Conservation (phyloP, 2,329 filamentous ascomycete genomes). For the Pseudocercospora crystallina region DNA sequence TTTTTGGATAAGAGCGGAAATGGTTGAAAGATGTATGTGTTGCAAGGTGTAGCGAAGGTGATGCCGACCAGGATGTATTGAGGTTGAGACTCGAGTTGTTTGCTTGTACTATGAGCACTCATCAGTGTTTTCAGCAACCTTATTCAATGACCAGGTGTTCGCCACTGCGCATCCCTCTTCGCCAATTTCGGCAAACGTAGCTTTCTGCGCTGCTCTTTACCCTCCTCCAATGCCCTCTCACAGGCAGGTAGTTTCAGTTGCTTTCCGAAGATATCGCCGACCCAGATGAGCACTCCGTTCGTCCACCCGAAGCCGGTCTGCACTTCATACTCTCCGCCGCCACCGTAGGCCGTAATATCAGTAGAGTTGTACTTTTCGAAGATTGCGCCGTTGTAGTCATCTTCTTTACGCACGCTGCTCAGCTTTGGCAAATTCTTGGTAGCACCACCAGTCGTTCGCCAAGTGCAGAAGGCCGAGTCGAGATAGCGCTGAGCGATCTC, state of each 20-base stretch:
- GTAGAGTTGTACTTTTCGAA: conserved; percentile 69
- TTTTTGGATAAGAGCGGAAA: too few species aligned
- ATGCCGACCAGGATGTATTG: too few species aligned
- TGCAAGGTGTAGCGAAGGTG: too few species aligned
- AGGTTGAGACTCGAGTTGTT: too few species aligned
- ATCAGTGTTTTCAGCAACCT: background rate
- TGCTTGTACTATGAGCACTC: too few species aligned
- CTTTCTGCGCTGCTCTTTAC: conserved; percentile 4
- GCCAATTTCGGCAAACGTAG: background rate
- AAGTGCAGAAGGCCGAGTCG: conserved; percentile 68
- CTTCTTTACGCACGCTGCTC: conserved; percentile 44
- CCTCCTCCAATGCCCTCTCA: conserved; percentile 13
- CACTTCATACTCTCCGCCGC: conserved; percentile 68
- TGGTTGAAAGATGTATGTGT: too few species aligned
- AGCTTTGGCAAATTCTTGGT: conserved; percentile 56
- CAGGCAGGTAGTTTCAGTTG: conserved; percentile 54
- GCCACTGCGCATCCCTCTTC: conserved; percentile 8
- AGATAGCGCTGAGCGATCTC: conserved; percentile 64
- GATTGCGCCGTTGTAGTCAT: conserved; percentile 55
- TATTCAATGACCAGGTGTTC: conserved; percentile 4
- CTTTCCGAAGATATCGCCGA: conserved; percentile 61
- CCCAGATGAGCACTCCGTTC: conserved; percentile 68
- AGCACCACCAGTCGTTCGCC: conserved; percentile 65
- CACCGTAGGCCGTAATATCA: conserved; percentile 59
- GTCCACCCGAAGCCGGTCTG: conserved; percentile 72